Conservation (phyloP, 2,329 filamentous ascomycete genomes). For the Metarhizium humberi region DNA sequence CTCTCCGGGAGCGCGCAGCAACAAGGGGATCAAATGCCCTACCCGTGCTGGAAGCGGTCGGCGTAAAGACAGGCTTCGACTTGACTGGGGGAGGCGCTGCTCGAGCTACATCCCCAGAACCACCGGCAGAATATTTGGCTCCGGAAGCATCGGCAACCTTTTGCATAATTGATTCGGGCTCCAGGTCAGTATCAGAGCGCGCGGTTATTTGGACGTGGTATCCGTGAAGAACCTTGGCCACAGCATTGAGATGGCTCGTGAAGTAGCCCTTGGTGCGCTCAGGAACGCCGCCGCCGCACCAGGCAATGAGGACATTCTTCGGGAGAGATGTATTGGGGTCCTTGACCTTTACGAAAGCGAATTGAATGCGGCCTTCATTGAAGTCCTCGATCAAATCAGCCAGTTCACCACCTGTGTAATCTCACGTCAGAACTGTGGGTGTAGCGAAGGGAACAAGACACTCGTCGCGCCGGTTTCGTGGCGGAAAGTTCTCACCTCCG, state of each 20-base stretch:
- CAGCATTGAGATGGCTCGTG: slow-evolving; percentile 82
- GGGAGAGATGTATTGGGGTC: slow-evolving; percentile 84
- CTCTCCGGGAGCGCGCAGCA: slow-evolving; percentile 52
- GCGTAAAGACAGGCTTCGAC: slow-evolving; percentile 87
- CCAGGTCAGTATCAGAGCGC: slow-evolving; percentile 81
- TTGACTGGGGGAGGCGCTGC: slow-evolving; percentile 60
- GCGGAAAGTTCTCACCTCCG: slow-evolving; percentile 50
- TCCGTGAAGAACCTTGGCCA: slow-evolving; percentile 87
- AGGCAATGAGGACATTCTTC: slow-evolving; percentile 88
- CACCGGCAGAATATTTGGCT: slow-evolving; percentile 77
- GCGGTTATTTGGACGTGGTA: slow-evolving; percentile 98
- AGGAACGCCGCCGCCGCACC: slow-evolving; percentile 97
- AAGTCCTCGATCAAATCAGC: slow-evolving; percentile 89
- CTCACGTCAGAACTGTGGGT: slow-evolving; percentile 11
- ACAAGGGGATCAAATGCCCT: slow-evolving; percentile 57
- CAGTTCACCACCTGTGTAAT: slow-evolving; percentile 70
- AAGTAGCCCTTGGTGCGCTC: slow-evolving; percentile 98
- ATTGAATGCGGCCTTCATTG: slow-evolving; percentile 92
- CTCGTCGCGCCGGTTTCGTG: background rate
- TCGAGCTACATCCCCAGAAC: slow-evolving; percentile 41
- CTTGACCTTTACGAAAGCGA: slow-evolving; percentile 93
- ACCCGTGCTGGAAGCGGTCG: slow-evolving; percentile 46
- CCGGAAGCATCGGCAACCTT: slow-evolving; percentile 94
- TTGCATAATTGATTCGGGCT: slow-evolving; percentile 77
- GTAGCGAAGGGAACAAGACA: background rate